Base-by-base conservation (phyloP, 2,329 filamentous ascomycete species). In the Tolypocladium endophyticum region DNA sequence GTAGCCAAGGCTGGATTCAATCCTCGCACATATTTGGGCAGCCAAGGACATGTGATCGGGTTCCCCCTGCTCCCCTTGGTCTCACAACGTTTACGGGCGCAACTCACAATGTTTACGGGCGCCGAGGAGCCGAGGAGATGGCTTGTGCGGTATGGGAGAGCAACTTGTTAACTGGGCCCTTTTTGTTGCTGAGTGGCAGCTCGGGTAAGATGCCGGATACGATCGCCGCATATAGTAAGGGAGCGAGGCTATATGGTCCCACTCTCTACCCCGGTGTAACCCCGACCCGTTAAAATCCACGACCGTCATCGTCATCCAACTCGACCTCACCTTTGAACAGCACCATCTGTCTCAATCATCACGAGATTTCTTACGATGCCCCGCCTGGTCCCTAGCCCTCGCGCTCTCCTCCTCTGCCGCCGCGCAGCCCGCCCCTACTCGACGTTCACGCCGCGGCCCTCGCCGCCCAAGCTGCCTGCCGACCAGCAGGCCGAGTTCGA, bases 401-500 rank as follows among this genome's bases (percentile, higher is more conserved):
- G 58, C 60, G 59, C 69, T 66, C 64, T 66, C 69, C 64, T 68
- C 69, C 45, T 14, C 43, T 35, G 36, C 28, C 53, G 11, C n/a
- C 33, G 36, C 47, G 23, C 45, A 2, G 18, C 25, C 39, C 50
- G 38, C 30, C 58, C 41, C 65, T 73, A 75, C 67, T 71, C 73
- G 60, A 65, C 75, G 63, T 83, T 81, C 74, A 71, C 75, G 59
- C 69, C 77, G 23, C 78, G 79, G 16, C 90, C 93, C 30, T 76
- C 90, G 9, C 94, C 94, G 20, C 92, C 91, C 0, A 89, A 91
- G 56, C 89, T 97, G 14, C 91, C 93, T 8, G 86, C 91, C 68
- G 86, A 90, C 73, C 87, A 96, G 67, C 92, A 97, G 78, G 90
- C 92, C 71, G 84, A 95, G 64, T 96, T 94, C 72, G 92, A 97